Base-by-base conservation (phyloP, 2,329 filamentous ascomycete genomes). In the Xylariaceae sp. region DNA sequence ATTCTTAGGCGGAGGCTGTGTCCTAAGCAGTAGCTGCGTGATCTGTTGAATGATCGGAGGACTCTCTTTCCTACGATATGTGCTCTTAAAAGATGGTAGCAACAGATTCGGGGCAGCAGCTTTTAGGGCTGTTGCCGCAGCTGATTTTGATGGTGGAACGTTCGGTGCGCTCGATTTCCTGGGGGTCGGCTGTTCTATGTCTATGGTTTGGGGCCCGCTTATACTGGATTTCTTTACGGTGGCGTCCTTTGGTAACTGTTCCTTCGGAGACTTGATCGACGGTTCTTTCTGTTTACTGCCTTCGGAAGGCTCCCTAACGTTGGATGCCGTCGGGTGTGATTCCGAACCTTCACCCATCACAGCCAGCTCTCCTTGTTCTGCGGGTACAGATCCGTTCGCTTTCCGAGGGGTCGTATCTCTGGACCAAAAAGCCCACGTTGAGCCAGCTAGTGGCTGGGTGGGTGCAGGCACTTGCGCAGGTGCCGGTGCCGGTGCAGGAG, bases 401-500 rank as follows among this genome's bases (percentile, higher is more conserved):
- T 72, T 65, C 47, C 74, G 76, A 6, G 75, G 71, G 0, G 72
- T 66, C 1, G 78, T 73, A 64, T 87, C 85, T 51, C 80, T 83
- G 11, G 87, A 90, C 89, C 89, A 93, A 65, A 93, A 92, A 0
- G 87, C 89, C 89, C 89, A 93, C 0, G 87, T 89, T 0, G 88
- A 88, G 10, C 82, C 83, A 15, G 78, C 76, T 13, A 80, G 76
- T 4, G 79, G 79, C n/a, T 57, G 74, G 62, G 37, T 71, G 57
- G 42, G 59, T 59, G 50, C 60, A 53, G 50, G 47, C 30, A 64
- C 51, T 45, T 68, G 56, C 34, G 54, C 61, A 30, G 23, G 23
- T 7, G 71, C 37, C 9, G 37, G 37, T 42, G 37, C 23, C 5
- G 23, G 23, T 59, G 51, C 60, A 53, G 50, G 47, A 18, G 64